These are phyloP conservation scores for Austroboletus novae-zelandiae DNA, from an alignment of 1,284 basidiomycete genomes.

Conservation along the genomic window DNA sequence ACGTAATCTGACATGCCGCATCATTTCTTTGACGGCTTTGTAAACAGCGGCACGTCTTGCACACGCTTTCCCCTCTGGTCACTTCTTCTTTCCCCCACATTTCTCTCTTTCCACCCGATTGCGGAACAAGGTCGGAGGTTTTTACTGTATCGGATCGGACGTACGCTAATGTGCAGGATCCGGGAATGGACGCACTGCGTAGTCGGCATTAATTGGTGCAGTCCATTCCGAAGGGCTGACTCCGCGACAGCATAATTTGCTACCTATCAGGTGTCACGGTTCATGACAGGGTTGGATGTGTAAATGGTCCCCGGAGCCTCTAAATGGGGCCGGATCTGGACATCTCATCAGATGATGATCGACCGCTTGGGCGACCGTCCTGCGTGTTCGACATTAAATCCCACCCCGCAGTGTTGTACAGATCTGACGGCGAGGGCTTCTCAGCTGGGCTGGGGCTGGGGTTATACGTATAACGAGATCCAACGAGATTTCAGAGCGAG, in stretches of 20 bases:
- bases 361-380: conserved; percentile 8
- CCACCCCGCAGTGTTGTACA: conserved; percentile 17
- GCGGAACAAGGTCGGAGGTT: conserved; percentile 1
- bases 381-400: conserved; percentile 18
- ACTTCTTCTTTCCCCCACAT: background rate
- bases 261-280: conserved; percentile 15
- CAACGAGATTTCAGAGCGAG: conserved; percentile 4
- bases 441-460: conserved; percentile 14
- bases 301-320: conserved; percentile 16
- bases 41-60: conserved; percentile 13
- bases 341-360: conserved; percentile 26
- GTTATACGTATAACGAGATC: conserved; percentile 2
- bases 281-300: conserved; percentile 15
- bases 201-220: conserved; percentile 8
- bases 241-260: conserved; percentile 23
- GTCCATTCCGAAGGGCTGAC: conserved; percentile 12
- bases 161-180: conserved; percentile 7
- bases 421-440: conserved; percentile 19
- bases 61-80: conserved; percentile 9
- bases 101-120: background rate
- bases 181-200: conserved; percentile 11
- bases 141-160: background rate
- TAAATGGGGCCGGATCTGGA: conserved; percentile 20
- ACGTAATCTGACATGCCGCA: conserved; percentile 28
- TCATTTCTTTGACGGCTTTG: conserved; percentile 18